phyloP scores from a whole-genome alignment of 1,284 basidiomycete species.

The Moniliella sp. region DNA sequence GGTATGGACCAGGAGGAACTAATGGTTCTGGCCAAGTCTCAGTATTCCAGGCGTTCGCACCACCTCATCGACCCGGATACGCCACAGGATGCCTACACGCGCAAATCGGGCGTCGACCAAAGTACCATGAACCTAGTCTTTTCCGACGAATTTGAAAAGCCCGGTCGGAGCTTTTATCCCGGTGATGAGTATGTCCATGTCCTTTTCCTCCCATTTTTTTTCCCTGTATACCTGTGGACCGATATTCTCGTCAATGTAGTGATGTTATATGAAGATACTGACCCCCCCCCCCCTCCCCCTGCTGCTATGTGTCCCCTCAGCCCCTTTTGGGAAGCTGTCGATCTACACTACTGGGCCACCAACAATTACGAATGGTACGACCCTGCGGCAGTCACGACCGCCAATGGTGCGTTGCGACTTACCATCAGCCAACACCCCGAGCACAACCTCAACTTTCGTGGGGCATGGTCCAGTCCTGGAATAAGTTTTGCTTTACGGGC shows the following conservation, averaged over 20 bases:
- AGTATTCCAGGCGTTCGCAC: too few species aligned
- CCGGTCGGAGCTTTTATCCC: slow-evolving; percentile 21
- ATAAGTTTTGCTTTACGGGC: slow-evolving; percentile 30
- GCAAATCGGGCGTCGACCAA: slow-evolving; percentile 5
- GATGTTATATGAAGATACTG: too few species aligned
- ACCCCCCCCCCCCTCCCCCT: too few species aligned
- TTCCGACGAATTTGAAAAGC: slow-evolving; percentile 23
- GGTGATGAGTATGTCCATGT: too few species aligned
- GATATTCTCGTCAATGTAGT: too few species aligned
- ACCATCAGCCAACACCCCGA: slow-evolving; percentile 32
- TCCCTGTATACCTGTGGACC: too few species aligned
- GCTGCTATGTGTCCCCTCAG: too few species aligned
- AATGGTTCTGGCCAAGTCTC: too few species aligned
- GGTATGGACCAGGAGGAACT: too few species aligned
- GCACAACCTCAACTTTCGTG: slow-evolving; percentile 20
- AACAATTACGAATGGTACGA: slow-evolving; percentile 20
- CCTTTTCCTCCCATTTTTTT: too few species aligned
- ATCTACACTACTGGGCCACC: slow-evolving; percentile 22
- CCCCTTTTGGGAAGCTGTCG: slow-evolving; percentile 32
- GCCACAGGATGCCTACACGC: slow-evolving; percentile 5
- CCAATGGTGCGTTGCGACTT: slow-evolving; percentile 13
- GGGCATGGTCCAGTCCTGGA: slow-evolving; percentile 27
- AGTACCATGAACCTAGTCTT: slow-evolving; percentile 15
- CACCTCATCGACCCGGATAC: slow-evolving; percentile 26
- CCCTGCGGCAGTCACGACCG: slow-evolving; percentile 15